Evolutionary conservation across 257 asterid species (phyloP).

Genomic region (Cynanchum wilfordii): DNA sequence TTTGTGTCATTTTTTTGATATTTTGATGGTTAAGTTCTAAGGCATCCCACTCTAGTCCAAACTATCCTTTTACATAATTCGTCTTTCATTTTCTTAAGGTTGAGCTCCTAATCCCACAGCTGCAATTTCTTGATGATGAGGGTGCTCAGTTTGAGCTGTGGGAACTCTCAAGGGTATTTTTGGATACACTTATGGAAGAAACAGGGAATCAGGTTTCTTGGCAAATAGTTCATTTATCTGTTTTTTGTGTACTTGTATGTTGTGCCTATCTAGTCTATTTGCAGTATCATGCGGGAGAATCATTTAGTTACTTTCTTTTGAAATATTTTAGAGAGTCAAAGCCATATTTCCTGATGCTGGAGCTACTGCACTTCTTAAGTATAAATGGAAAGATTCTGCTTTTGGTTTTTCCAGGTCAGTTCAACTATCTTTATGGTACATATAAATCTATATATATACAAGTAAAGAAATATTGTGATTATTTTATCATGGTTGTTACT

Average conservation of each 20-base stretch:
- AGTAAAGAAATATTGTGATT: not conserved
- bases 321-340: slow-evolving; percentile 57
- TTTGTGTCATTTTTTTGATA: not conserved
- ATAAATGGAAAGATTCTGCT: slow-evolving; percentile 88
- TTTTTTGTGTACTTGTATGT: not conserved
- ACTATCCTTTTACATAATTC: not conserved
- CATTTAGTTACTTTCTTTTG: slow-evolving; percentile 1
- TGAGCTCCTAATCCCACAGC: slow-evolving; percentile 88
- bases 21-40: not conserved
- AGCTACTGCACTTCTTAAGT: slow-evolving; percentile 85
- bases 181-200: slow-evolving; percentile 71
- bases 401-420: slow-evolving; percentile 77
- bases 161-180: slow-evolving; percentile 69
- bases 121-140: slow-evolving; percentile 89
- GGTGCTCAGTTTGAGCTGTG: slow-evolving; percentile 96
- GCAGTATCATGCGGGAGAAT: not conserved
- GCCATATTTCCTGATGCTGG: slow-evolving; percentile 99
- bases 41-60: not conserved
- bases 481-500: not conserved
- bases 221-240: not conserved
- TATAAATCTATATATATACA: not conserved
- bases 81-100: slow-evolving; percentile 40
- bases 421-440: not conserved
- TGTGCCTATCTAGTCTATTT: not conserved
- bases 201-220: slow-evolving; percentile 69